phyloP scores from a whole-genome alignment of 768 basidiomycete genomes.

The Tylopilus cervinicoccineus region DNA sequence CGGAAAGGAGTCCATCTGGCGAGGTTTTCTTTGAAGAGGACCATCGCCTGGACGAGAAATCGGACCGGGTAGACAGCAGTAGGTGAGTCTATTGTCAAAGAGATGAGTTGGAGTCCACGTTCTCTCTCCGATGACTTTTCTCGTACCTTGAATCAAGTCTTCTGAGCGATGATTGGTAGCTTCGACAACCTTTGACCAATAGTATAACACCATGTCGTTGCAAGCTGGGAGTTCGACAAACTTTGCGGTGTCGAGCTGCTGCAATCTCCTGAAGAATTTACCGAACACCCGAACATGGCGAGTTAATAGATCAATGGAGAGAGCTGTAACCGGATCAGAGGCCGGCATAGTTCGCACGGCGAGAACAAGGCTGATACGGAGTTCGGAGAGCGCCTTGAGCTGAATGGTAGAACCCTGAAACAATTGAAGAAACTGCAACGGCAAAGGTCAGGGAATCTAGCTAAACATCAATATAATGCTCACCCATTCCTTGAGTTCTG shows the following conservation, averaged over 20 bases:
- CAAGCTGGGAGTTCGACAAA: slow-evolving; percentile 65
- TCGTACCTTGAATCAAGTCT: slow-evolving; percentile 54
- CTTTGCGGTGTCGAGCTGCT: slow-evolving; percentile 53
- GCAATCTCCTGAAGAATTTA: slow-evolving; percentile 75
- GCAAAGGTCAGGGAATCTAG: not conserved
- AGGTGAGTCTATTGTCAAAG: slow-evolving; percentile 46
- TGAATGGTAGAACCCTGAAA: slow-evolving; percentile 59
- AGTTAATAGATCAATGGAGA: slow-evolving; percentile 55
- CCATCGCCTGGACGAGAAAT: slow-evolving; percentile 80
- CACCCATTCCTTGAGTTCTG: slow-evolving; percentile 53
- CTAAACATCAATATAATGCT: slow-evolving; percentile 14
- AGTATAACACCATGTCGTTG: slow-evolving; percentile 67
- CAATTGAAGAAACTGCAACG: slow-evolving; percentile 51
- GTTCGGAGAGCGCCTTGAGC: slow-evolving; percentile 49
- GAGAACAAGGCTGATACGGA: slow-evolving; percentile 53
- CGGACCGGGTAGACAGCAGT: slow-evolving; percentile 70
- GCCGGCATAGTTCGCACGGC: slow-evolving; percentile 36
- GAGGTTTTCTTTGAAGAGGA: slow-evolving; percentile 79
- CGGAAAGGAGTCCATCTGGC: slow-evolving; percentile 69
- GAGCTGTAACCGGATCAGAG: slow-evolving; percentile 36
- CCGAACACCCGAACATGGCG: slow-evolving; percentile 70
- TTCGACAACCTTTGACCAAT: slow-evolving; percentile 76
- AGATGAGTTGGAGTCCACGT: not conserved
- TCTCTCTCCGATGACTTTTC: not conserved
- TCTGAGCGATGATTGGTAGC: slow-evolving; percentile 51